Evolutionary conservation across 352 stramenopile genomes (phyloP), one percentile per base, ranked within the genome.

Genomic region (Pythium chondricola): DNA sequence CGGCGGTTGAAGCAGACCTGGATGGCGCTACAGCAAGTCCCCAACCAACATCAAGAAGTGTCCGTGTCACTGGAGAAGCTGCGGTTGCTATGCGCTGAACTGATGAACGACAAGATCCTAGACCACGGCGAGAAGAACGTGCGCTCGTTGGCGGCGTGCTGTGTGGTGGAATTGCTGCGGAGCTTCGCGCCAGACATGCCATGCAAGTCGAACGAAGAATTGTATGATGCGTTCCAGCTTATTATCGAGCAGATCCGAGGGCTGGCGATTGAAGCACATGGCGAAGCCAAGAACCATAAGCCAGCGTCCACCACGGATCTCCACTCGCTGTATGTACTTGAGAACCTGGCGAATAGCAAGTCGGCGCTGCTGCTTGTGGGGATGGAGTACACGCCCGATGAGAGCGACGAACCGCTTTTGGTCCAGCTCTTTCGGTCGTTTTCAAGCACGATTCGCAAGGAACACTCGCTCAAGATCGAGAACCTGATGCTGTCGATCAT

Each of bases 401-500:
- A 81, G 14, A 56, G 57, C 4, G 64, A 87, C 24, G 55, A 70
- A 0, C 32, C 60, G 16, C 27, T 92, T n/a, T 32, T 92, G 20
- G 70, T 90, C n/a, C 72, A 87, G 52, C 54, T 95, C 1, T 88
- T 93, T 30, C 55, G 57, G 10, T 59, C 73, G 3, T 48, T 93
- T 16, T 89, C 92, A 48, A 69, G 84, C 20, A 74, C 77, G 1
- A 69, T 92, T 35, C 61, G 56, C 32, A 67, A 67, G 13, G 61
- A 83, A 6, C 81, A 90, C 42, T 80, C 77, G 3, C 37, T 56
- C 14, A 83, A 87, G 54, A 71, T 88, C n/a, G 72, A 90, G 43
- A 74, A 67, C 14, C 54, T 86, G 31, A 93, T 91, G 77, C 54
- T 93, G 30, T 71, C 55, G 18, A 76, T 93, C 26, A 82, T 93